Conservation (phyloP, 345 rosid genomes). For the Brassica cretica region DNA sequence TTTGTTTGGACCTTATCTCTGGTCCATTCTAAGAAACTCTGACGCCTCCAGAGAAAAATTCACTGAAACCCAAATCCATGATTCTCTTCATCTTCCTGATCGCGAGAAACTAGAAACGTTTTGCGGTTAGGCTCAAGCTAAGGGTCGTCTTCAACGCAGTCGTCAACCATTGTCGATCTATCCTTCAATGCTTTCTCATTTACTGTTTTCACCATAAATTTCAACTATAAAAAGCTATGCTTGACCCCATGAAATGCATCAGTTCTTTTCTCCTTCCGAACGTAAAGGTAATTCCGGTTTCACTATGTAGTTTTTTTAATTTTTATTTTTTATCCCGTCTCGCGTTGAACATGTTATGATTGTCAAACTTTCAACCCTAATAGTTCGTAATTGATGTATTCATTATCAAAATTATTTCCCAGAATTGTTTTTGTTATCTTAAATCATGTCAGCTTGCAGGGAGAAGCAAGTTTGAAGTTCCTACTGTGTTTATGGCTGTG, state of each 20-base stretch:
- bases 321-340: no score
- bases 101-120: neutral
- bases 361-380: no score
- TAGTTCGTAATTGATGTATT: no score
- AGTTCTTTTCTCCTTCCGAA: no score
- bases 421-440: neutral
- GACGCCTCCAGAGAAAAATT: neutral
- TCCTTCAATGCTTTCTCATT: neutral
- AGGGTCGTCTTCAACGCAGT: neutral
- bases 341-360: no score
- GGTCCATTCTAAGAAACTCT: neutral
- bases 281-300: no score
- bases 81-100: neutral
- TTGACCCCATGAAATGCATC: no score
- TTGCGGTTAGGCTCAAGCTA: no score
- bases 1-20: no score
- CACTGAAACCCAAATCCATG: neutral
- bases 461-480: constrained; percentile 34
- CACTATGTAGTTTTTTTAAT: no score
- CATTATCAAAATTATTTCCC: no score
- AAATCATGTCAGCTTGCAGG: constrained; percentile 18
- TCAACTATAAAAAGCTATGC: neutral
- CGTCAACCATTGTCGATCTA: neutral
- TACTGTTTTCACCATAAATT: neutral
- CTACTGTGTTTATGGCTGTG: constrained; percentile 44